phyloP scores from a whole-genome alignment of 345 rosid genomes.

The Litchi chinensis region DNA sequence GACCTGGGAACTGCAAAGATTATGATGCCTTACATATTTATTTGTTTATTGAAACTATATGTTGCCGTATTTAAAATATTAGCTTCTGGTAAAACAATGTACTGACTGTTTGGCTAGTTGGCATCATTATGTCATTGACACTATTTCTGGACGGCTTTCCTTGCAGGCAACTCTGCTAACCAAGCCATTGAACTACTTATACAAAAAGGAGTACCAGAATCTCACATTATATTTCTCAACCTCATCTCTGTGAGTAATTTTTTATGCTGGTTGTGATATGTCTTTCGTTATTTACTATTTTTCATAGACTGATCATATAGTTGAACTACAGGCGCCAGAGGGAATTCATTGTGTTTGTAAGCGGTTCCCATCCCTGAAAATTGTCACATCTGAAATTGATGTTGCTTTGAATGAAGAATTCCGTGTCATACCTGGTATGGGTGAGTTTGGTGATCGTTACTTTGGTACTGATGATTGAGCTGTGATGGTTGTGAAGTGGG shows the following conservation, averaged over 20 bases:
- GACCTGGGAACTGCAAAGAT: neutral
- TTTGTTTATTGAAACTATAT: too few species aligned
- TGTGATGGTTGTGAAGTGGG: neutral
- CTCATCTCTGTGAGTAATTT: slow-evolving; percentile 75
- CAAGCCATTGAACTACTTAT: slow-evolving; percentile 89
- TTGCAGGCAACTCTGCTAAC: slow-evolving; percentile 89
- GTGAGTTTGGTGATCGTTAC: slow-evolving; percentile 97
- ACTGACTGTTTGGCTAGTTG: neutral
- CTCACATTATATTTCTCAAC: slow-evolving; percentile 92
- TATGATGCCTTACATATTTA: neutral
- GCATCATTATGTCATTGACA: neutral
- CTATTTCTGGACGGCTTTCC: slow-evolving; percentile 11
- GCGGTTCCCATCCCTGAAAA: slow-evolving; percentile 81
- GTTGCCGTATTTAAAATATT: neutral
- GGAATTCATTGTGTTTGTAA: slow-evolving; percentile 92
- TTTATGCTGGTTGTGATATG: neutral
- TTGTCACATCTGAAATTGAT: slow-evolving; percentile 96
- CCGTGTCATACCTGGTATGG: slow-evolving; percentile 96
- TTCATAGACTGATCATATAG: neutral
- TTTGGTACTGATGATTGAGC: slow-evolving; percentile 90
- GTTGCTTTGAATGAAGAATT: slow-evolving; percentile 79
- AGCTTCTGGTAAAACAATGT: neutral
- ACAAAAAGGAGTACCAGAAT: slow-evolving; percentile 94
- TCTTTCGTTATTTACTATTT: neutral
- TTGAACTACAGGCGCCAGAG: slow-evolving; percentile 76